Evolutionary conservation across 768 basidiomycete species (phyloP), one percentile per base, ranked within the genome.

Genomic region (Boletus huronensis): DNA sequence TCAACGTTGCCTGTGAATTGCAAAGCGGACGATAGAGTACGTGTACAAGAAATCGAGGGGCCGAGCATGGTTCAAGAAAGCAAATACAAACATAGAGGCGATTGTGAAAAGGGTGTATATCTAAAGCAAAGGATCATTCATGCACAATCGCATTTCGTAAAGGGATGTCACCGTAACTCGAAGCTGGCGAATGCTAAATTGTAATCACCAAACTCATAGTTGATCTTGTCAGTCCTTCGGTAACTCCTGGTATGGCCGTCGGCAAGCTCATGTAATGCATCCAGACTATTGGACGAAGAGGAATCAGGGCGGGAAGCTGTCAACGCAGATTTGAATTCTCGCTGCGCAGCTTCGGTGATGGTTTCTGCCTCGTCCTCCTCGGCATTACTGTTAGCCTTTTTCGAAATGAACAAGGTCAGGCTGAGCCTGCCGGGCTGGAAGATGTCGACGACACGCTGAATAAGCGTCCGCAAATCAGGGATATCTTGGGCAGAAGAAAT

Each of bases 121-220:
- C 60, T 69, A 64, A 21, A 57, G 52, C 57, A 47, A 57, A 62
- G 64, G 36, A 67, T 59, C 57, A 52, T 57, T 52, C 47, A 49
- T 60, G 41, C 54, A 47, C 59, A 25, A 53, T 41, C 55, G 34
- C 51, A 40, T 45, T 58, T 50, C 35, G 51, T 43, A 53, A 47
- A 44, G 26, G 45, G 44, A 53, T 54, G 50, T 72, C 64, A 74
- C 58, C 72, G 70, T 65, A 77, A 66, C 71, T 92, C 88, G 71
- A 93, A 94, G 68, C 85, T 92, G 38, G 92, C 88, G 69, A 93
- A 94, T 16, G 91, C 91, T 57, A 94, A 77, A 69, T 92, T 90
- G 68, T 94, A 94, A 49, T 87, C 93, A 43, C 90, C 90, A 68
- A 98, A 93, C 70, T 96, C 94, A 76, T 99, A 99, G 70, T 96